Base-by-base conservation (phyloP, 2,329 filamentous ascomycete genomes). In the Basipetospora sp. region DNA sequence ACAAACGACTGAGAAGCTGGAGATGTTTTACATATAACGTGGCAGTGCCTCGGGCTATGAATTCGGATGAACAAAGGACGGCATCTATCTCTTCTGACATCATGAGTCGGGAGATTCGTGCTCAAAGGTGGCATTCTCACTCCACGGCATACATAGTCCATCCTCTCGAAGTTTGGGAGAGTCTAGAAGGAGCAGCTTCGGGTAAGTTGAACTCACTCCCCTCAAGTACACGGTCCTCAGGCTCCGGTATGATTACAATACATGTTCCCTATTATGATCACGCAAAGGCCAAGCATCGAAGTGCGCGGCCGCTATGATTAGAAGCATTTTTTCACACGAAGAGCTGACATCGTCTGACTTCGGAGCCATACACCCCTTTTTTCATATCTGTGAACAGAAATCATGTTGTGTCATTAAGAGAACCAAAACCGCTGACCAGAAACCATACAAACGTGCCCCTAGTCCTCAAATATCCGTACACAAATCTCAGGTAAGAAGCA, bases 331-430 rank as follows among this genome's bases (percentile, higher is more conserved):
- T 25, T 11, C 6, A 10, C n/a, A 34, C 36, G 36, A 39, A 39
- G 36, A 39, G 30, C 36, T 33, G 36, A 33, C 36, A 39, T 39
- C 30, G 36, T 34, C 30, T 39, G 36, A 38, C 31, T 18, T 33
- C n/a, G 28, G 19, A 27, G 26, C 16, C 15, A 4, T 19, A 4
- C n/a, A 13, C 2, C 8, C 20, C 22, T 19, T 4, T 5, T 22
- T 34, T 19, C 16, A 25, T 26, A 22, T 13, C 11, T 11, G n/a
- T 18, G 13, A 20, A 34, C 19, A 18, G n/a, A 31, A 15, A 16
- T 19, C 15, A 14, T 25, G 31, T 15, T 31, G 8, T 30, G 31
- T 32, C 14, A 30, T 16, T 16, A 18, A 29, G 19, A 25, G 18
- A 29, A 19, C 26, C 34, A 19, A 29, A 19, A 22, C 14, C 8